These are phyloP conservation scores for Phytophthora cajani DNA, from an alignment of 352 stramenopile genomes.

Conservation along the genomic window DNA sequence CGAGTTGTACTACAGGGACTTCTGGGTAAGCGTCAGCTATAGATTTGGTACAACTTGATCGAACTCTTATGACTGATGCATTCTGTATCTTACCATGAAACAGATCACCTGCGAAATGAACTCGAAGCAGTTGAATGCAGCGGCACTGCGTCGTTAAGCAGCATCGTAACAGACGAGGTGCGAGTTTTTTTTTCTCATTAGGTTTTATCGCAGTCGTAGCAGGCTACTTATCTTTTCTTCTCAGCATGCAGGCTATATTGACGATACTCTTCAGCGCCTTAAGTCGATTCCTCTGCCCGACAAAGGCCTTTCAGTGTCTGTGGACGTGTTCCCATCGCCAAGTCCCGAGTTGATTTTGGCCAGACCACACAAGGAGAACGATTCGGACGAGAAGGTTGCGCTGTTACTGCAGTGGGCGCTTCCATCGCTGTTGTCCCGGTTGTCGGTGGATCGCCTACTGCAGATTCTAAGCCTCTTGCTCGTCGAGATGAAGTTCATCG, in stretches of 20 bases:
- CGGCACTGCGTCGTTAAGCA: slow-evolving; percentile 15
- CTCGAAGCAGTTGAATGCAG: slow-evolving; percentile 10
- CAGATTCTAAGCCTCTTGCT: slow-evolving; percentile 53
- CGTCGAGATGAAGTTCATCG: slow-evolving; percentile 61
- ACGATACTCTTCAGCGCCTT: slow-evolving; percentile 39
- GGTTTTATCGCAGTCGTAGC: neutral
- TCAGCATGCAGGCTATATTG: slow-evolving; percentile 51
- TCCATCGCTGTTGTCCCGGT: slow-evolving; percentile 35
- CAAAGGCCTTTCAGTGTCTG: slow-evolving; percentile 19
- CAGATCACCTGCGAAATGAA: slow-evolving; percentile 36
- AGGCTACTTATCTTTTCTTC: neutral
- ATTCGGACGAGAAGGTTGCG: slow-evolving; percentile 43
- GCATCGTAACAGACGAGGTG: slow-evolving; percentile 57
- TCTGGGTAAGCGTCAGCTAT: slow-evolving; percentile 32
- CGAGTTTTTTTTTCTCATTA: slow-evolving; percentile 8
- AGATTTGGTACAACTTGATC: neutral
- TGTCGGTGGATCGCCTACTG: slow-evolving; percentile 51
- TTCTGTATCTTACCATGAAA: neutral
- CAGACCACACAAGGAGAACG: slow-evolving; percentile 41
- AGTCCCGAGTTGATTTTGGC: slow-evolving; percentile 29
- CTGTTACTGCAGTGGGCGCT: slow-evolving; percentile 60
- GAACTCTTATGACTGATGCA: neutral
- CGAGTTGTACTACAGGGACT: slow-evolving; percentile 38
- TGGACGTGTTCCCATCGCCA: slow-evolving; percentile 30
- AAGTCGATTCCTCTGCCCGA: slow-evolving; percentile 27